These are phyloP conservation scores for Fusarium subtropicale DNA, from an alignment of 2,329 filamentous ascomycete species.

Conservation along the genomic window DNA sequence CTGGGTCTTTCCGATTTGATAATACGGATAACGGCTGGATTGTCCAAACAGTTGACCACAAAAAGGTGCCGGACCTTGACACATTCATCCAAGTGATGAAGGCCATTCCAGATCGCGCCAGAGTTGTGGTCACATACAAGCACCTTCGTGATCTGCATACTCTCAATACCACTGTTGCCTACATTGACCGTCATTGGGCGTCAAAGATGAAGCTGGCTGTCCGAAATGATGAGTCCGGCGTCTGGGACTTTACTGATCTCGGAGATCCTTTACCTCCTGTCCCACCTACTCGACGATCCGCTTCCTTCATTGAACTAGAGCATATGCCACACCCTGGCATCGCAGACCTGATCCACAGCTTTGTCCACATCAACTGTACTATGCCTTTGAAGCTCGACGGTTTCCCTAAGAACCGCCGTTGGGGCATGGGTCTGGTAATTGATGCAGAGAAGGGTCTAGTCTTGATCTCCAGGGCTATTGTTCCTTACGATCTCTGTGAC, in stretches of 20 bases:
- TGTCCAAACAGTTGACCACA: constrained; percentile 91
- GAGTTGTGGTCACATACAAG: constrained; percentile 95
- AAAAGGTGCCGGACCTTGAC: constrained; percentile 87
- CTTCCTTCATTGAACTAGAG: constrained; percentile 91
- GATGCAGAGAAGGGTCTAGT: constrained; percentile 97
- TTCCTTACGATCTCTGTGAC: constrained; percentile 96
- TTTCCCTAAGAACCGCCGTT: constrained; percentile 94
- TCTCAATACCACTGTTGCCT: constrained; percentile 89
- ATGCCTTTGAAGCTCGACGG: constrained; percentile 98
- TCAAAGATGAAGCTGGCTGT: constrained; percentile 93
- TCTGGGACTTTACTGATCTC: constrained; percentile 95
- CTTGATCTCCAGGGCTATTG: constrained; percentile 90
- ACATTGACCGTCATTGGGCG: constrained; percentile 95
- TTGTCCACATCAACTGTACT: constrained; percentile 90
- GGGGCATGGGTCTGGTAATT: constrained; percentile 96
- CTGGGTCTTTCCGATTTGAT: constrained; percentile 94
- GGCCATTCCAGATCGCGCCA: constrained; percentile 80
- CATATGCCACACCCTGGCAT: constrained; percentile 89
- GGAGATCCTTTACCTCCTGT: constrained; percentile 82
- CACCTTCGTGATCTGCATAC: constrained; percentile 96
- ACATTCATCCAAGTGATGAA: constrained; percentile 93
- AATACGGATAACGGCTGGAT: constrained; percentile 93
- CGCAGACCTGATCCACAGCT: constrained; percentile 93
- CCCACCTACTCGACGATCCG: constrained; percentile 77
- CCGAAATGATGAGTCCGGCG: constrained; percentile 86